These are phyloP conservation scores for Erigeron canadensis DNA, from an alignment of 129 eudicot species.

Conservation along the genomic window DNA sequence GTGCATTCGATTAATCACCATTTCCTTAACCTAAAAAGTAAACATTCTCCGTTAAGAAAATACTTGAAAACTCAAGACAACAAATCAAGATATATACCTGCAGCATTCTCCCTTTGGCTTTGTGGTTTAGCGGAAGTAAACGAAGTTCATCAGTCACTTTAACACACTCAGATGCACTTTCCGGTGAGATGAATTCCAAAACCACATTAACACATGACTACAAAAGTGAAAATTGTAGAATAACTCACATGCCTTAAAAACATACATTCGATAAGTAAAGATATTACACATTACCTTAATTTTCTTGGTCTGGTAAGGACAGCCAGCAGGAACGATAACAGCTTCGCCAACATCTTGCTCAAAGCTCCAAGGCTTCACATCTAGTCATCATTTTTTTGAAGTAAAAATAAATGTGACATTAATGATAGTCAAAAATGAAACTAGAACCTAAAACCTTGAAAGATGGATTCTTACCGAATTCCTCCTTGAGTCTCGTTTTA, in stretches of 20 bases:
- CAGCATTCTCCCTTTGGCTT: slow-evolving; percentile 49
- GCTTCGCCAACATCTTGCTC: slow-evolving; percentile 77
- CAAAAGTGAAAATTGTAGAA: slow-evolving; percentile 15
- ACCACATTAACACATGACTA: slow-evolving; percentile 78
- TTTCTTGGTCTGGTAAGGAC: slow-evolving; percentile 78
- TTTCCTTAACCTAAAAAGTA: slow-evolving; percentile 63
- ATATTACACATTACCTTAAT: slow-evolving; percentile 44
- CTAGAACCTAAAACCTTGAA: slow-evolving; percentile 2
- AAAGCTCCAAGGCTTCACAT: slow-evolving; percentile 78
- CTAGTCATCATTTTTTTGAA: slow-evolving; percentile 32
- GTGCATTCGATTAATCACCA: slow-evolving; percentile 53
- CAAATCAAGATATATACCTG: slow-evolving; percentile 43
- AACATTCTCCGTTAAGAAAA: slow-evolving; percentile 12
- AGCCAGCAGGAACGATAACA: slow-evolving; percentile 85
- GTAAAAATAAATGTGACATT: neutral
- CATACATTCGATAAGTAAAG: neutral
- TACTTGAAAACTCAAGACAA: neutral
- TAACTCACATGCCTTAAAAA: slow-evolving; percentile 1
- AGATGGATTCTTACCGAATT: slow-evolving; percentile 50
- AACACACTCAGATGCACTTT: slow-evolving; percentile 68
- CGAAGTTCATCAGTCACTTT: slow-evolving; percentile 65
- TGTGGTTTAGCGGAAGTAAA: slow-evolving; percentile 65
- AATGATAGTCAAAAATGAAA: neutral
- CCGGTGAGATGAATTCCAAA: slow-evolving; percentile 80
- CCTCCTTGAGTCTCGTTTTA: slow-evolving; percentile 76